A percentile compares a stretch with the other conserved stretches of the same genome.
These are phyloP conservation scores for Actinomortierella ambigua DNA, from an alignment of 371 early-diverging fungal genomes.

Conservation along the genomic window DNA sequence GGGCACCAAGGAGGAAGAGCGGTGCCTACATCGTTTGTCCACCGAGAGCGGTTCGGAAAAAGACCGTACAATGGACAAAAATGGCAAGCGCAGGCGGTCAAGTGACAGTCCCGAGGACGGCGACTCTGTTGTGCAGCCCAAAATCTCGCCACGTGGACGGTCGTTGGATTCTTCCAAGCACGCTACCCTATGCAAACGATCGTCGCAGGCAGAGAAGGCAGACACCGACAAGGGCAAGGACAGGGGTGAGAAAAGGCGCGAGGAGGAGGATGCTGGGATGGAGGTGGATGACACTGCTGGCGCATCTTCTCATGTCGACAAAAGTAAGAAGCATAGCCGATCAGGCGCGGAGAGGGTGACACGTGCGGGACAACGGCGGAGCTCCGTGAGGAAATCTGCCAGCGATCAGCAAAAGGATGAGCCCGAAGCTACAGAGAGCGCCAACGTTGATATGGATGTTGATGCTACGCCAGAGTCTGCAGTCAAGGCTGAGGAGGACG, in stretches of 20 bases:
- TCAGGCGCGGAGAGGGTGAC: too few relatives aligned
- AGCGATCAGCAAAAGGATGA: background rate
- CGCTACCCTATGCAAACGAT: too few relatives aligned
- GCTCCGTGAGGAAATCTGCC: background rate
- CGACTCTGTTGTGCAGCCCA: background rate
- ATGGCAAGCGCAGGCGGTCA: constrained; percentile 25
- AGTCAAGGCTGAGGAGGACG: constrained; percentile 5
- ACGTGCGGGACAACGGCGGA: background rate
- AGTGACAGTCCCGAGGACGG: constrained; percentile 7
- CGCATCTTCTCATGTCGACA: too few relatives aligned
- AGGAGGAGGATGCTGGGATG: background rate
- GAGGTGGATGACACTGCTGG: too few relatives aligned
- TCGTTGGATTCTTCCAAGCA: too few relatives aligned
- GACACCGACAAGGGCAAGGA: too few relatives aligned
- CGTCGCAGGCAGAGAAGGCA: too few relatives aligned
- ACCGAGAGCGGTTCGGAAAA: background rate
- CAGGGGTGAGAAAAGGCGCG: background rate
- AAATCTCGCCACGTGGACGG: background rate
- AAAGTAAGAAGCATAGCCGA: too few relatives aligned
- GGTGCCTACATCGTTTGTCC: background rate
- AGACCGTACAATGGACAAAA: background rate
- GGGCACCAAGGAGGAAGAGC: constrained; percentile 8
- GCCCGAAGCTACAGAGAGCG: background rate
- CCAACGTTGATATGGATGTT: background rate
- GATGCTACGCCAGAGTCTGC: background rate